Conservation (phyloP, 1,284 basidiomycete genomes). For the Rhodotorula sp. region DNA sequence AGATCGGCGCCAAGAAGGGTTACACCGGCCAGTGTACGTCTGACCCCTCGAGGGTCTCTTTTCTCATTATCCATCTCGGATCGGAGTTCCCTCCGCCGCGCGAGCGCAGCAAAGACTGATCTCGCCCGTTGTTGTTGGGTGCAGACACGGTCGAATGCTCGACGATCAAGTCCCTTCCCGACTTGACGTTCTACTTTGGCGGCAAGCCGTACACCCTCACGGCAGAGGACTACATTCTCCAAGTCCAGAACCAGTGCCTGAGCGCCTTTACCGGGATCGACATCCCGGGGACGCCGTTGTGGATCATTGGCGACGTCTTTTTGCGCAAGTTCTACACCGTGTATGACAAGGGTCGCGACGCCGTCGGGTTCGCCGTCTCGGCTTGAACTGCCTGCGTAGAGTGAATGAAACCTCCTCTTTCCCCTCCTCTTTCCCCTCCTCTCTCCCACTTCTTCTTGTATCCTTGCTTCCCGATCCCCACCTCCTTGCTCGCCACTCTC, state of each 20-base stretch:
- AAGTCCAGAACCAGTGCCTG: conserved; percentile 86
- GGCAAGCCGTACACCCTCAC: conserved; percentile 58
- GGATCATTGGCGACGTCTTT: conserved; percentile 62
- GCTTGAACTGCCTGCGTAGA: conserved; percentile 44
- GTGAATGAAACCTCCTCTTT: not conserved
- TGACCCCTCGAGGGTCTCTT: not conserved
- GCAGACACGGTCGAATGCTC: conserved; percentile 86
- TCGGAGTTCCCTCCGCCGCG: too few species aligned
- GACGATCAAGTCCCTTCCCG: conserved; percentile 78
- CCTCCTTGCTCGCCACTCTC: too few species aligned
- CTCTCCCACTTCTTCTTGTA: not conserved
- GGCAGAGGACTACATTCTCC: conserved; percentile 67
- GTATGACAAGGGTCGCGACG: conserved; percentile 61
- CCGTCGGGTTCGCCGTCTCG: conserved; percentile 77
- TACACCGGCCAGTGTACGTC: conserved; percentile 25
- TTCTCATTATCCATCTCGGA: not conserved
- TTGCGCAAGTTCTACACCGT: conserved; percentile 69
- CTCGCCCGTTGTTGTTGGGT: too few species aligned
- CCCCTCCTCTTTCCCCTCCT: not conserved
- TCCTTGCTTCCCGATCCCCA: not conserved
- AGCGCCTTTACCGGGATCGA: conserved; percentile 91
- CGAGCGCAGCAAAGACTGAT: not conserved
- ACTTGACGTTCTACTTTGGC: conserved; percentile 78
- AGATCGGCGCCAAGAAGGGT: conserved; percentile 69
- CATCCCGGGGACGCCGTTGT: conserved; percentile 78